Percentiles rank a stretch among this genome's conserved stretches.
Evolutionary conservation across 352 stramenopile species (phyloP).

Genomic region (Phytophthora lateralis): DNA sequence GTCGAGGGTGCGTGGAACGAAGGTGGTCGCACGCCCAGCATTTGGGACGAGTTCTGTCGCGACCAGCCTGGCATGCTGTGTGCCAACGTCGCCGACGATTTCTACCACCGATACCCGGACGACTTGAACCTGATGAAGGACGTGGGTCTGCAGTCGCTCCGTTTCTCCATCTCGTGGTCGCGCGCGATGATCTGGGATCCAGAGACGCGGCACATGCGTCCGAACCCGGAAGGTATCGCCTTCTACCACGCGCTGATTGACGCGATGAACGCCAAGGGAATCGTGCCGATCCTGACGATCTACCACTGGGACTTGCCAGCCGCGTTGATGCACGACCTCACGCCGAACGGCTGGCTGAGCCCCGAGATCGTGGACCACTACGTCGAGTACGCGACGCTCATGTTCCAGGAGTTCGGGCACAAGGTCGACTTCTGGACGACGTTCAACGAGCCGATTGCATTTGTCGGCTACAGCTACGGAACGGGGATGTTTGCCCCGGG

Average conservation of each 20-base stretch:
- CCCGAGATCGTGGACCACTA: conserved; percentile 31
- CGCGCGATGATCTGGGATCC: conserved; percentile 75
- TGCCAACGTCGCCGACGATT: conserved; percentile 88
- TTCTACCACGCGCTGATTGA: conserved; percentile 93
- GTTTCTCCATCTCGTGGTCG: conserved; percentile 58
- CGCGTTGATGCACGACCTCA: conserved; percentile 66
- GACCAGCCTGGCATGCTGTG: conserved; percentile 66
- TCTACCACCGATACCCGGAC: conserved; percentile 88
- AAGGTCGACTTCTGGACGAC: conserved; percentile 92
- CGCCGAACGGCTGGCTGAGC: conserved; percentile 38
- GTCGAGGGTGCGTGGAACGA: conserved; percentile 85
- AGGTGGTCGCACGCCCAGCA: conserved; percentile 13
- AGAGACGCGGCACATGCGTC: conserved; percentile 30
- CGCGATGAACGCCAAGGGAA: conserved; percentile 62
- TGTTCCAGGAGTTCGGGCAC: conserved; percentile 88
- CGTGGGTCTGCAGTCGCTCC: conserved; percentile 88
- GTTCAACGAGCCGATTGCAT: conserved; percentile 90
- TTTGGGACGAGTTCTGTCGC: conserved; percentile 10
- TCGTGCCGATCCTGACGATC: conserved; percentile 88
- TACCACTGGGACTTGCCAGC: conserved; percentile 95
- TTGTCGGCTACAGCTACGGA: conserved; percentile 82
- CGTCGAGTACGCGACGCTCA: conserved; percentile 81
- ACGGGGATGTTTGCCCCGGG: conserved; percentile 50
- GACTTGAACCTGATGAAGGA: conserved; percentile 91
- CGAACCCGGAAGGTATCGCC: conserved; percentile 83